These are phyloP conservation scores for Adansonia gregorii DNA, from an alignment of 441 rosid species.

Conservation along the genomic window DNA sequence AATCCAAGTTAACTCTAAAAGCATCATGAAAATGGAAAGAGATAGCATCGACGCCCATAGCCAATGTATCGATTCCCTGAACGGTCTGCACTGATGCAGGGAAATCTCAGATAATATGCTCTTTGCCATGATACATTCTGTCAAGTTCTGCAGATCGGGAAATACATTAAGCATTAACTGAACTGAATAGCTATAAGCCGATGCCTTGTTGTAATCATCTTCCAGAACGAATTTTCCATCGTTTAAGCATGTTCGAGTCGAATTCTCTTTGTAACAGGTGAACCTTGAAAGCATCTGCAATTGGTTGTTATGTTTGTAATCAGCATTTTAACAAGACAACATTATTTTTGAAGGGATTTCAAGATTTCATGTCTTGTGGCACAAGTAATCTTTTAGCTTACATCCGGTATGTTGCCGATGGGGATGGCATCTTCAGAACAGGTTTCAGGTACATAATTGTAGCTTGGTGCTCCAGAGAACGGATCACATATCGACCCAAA, in stretches of 20 bases:
- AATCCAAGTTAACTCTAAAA: slow-evolving; percentile 46
- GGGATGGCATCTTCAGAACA: slow-evolving; percentile 51
- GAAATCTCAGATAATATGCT: slow-evolving; percentile 41
- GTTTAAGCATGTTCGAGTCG: slow-evolving; percentile 36
- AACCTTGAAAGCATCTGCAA: slow-evolving; percentile 52
- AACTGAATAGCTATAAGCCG: slow-evolving; percentile 52
- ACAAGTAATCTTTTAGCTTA: slow-evolving; percentile 34
- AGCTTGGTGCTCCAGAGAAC: slow-evolving; percentile 50
- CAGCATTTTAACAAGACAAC: not conserved
- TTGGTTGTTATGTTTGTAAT: not conserved
- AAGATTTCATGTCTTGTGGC: not conserved
- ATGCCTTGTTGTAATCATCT: slow-evolving; percentile 39
- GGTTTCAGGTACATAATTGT: slow-evolving; percentile 42
- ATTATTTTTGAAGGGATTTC: no score
- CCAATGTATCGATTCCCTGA: slow-evolving; percentile 35
- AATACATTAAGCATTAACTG: slow-evolving; percentile 48
- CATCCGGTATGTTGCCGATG: slow-evolving; percentile 54
- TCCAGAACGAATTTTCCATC: slow-evolving; percentile 52
- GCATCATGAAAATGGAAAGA: slow-evolving; percentile 53
- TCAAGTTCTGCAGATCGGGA: slow-evolving; percentile 53
- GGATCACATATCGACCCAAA: slow-evolving; percentile 58
- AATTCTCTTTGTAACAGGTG: slow-evolving; percentile 46
- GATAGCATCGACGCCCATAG: slow-evolving; percentile 60
- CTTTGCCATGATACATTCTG: slow-evolving; percentile 50
- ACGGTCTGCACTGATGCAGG: slow-evolving; percentile 51